Evolutionary conservation across 768 basidiomycete species (phyloP), one percentile per base, ranked within the genome.

Genomic region (Trametes cingulata): DNA sequence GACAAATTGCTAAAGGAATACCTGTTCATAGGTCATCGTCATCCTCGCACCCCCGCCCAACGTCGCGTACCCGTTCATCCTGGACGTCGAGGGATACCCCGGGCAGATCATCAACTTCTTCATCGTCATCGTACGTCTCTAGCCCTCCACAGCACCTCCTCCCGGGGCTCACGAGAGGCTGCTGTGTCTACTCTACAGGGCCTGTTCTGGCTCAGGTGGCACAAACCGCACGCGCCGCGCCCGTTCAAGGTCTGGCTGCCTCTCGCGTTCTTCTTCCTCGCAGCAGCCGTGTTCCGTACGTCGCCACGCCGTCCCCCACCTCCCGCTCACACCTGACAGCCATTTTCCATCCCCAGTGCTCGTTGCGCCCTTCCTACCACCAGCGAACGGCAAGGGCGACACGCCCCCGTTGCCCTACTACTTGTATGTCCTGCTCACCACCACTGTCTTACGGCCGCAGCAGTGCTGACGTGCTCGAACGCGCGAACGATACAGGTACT

Each of bases 231-330:
- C 45, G 69, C 73, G 0, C 66, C 58, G 10, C 73, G 85, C 8
- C 84, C 85, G 14, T 85, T 85, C 75, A 85, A 83, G 72, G 85
- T 85, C 6, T 86, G 83, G 84, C 76, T 75, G 64, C 83, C 83
- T 3, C 58, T 84, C 1, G 83, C 81, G 0, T 65, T 80, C 0
- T 85, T 85, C 69, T 86, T 81, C 75, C 70, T 85, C 1, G 80
- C 72, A 7, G 81, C 78, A 0, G 73, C 82, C 0, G 66, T 74
- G 3, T 85, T 85, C 73, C 73, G 83, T 85, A 52, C 50, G 83
- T 73, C 7, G 8, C 41, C 41, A 52, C 10, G 17, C 14, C 27
- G n/a, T n/a, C 9, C 22, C n/a, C 27, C 12, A 19, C 19, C 39
- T 2, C 13, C 3, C n/a, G 20, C 36, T 19, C 8, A 24, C 33